Evolutionary conservation across 331 rosid genomes (phyloP), one percentile per base, ranked within the genome.

Genomic region (Spiraea crenata): DNA sequence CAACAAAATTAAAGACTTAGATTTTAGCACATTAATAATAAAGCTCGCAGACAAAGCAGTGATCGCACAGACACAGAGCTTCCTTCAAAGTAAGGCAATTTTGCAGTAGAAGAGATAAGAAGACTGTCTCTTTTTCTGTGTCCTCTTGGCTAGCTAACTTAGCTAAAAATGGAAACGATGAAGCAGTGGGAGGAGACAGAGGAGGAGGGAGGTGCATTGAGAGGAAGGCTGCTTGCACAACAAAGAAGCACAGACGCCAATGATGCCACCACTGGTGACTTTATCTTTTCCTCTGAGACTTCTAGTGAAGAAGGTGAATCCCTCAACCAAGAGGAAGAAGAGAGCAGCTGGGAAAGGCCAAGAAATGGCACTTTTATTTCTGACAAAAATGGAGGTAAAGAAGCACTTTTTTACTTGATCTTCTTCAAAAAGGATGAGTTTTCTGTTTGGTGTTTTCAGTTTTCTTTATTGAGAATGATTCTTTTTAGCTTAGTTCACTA

Each of bases 331-430:
- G 45, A 61, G 46, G 44, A n/a, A 6, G 69, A 25, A 15, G 64
- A 56, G 45, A 59, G 8, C 10, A 14, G 31, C 31, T 25, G 54
- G 49, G 71, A 54, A 31, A 41, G 14, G 14, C 54, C 55, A 31
- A 67, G 50, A 42, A 69, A 62, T 49, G 80, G 51, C 6, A 25
- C 65, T 35, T 16, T 35, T 17, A n/a, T 55, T 2, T 44, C 73
- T 45, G 71, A 11, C 5, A 58, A 61, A 76, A 69, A 76, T 61
- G 75, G 55, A 68, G 79, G 71, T 50, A 76, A 71, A 46, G 14
- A 19, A 9, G 3, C 45, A 9, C 63, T 44, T 11, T 7, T 13
- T 64, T 5, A 4, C 3, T 7, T 38, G 31, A 49, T 19, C 58
- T 60, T 17, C 34, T 2, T 25, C 1, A 25, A 25, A 25, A 25